Conservation (phyloP, 2,329 filamentous ascomycete genomes). For the Raffaelea deltoideospora region DNA sequence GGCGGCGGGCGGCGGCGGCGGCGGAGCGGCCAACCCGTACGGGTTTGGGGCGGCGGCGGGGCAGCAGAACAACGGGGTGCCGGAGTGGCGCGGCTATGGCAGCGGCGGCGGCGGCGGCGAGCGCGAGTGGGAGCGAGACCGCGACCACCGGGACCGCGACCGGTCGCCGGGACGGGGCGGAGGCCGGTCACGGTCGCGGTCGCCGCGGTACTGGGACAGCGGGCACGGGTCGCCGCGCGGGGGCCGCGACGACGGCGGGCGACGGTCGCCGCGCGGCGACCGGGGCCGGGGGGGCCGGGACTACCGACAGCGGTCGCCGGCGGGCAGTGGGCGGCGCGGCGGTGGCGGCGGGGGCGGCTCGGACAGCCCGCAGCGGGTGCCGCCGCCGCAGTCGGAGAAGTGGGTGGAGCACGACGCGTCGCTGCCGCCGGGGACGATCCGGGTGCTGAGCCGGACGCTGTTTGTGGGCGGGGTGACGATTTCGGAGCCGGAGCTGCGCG, state of each 20-base stretch:
- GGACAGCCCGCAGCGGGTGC: slow-evolving; percentile 33
- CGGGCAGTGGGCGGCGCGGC: slow-evolving; percentile 29
- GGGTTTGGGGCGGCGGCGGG: slow-evolving; percentile 16
- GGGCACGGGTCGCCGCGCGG: slow-evolving; percentile 41
- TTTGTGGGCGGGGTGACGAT: slow-evolving; percentile 93
- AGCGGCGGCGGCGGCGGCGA: too few species aligned
- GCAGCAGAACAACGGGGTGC: background rate
- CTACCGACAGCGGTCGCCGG: slow-evolving; percentile 81
- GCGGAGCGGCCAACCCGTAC: slow-evolving; percentile 9
- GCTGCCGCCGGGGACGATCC: slow-evolving; percentile 65
- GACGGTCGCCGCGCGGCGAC: slow-evolving; percentile 29
- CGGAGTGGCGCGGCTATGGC: background rate
- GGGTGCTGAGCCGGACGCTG: slow-evolving; percentile 84
- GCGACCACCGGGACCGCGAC: slow-evolving; percentile 42
- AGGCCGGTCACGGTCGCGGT: slow-evolving; percentile 62
- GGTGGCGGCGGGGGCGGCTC: slow-evolving; percentile 25
- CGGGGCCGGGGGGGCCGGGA: slow-evolving; percentile 40
- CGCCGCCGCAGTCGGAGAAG: slow-evolving; percentile 33
- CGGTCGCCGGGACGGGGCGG: slow-evolving; percentile 45
- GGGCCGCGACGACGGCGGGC: slow-evolving; percentile 38
- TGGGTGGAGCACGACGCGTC: slow-evolving; percentile 66
- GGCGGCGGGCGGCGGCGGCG: slow-evolving; percentile 8
- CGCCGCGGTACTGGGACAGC: slow-evolving; percentile 54
- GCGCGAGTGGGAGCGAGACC: slow-evolving; percentile 25
- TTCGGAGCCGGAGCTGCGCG: slow-evolving; percentile 67